Evolutionary conservation across 1,284 basidiomycete species (phyloP), one percentile per base, ranked within the genome.

Genomic region (Lentinula novae-zelandiae): DNA sequence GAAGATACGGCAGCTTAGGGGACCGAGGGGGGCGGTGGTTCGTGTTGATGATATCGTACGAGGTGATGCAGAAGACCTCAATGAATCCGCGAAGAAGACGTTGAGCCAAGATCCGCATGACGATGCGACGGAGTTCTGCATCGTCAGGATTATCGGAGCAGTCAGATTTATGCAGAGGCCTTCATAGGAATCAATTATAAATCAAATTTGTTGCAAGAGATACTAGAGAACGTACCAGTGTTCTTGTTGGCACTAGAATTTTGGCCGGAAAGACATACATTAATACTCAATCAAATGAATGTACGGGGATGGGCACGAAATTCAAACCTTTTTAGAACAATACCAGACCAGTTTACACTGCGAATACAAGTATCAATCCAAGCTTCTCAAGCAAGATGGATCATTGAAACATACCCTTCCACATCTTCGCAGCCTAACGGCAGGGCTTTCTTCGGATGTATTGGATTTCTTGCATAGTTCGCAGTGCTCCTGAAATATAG

Each of bases 291-390:
- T 12, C 38, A 3, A 27, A 6, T 2, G 15, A 3, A 38, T n/a
- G 9, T 3, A 53, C 33, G n/a, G 13, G 5, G 31, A 27, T 53
- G n/a, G 6, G 2, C 15, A 42, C 38, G 20, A 55, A 44, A 10
- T 15, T 6, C 42, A 22, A n/a, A 63, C 65, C 58, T 64, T 68
- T 53, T 63, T 65, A 5, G 69, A 72, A 39, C 69, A 70, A 52
- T 72, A 71, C 63, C 65, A 70, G 17, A 69, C 67, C 6, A 63
- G 58, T 40, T 71, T 70, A 58, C 70, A 68, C 67, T 71, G 36
- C n/a, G 13, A 42, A 55, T 7, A n/a, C 22, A 55, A 57, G 52
- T 76, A 77, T 78, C 72, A 40, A 3, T 22, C 48, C 4, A 31
- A 31, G 15, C 7, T 20, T 44, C 5, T 27, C 27, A 27, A 27